phyloP scores from a whole-genome alignment of 2,329 filamentous ascomycete species.

The Huntiella abstrusa region DNA sequence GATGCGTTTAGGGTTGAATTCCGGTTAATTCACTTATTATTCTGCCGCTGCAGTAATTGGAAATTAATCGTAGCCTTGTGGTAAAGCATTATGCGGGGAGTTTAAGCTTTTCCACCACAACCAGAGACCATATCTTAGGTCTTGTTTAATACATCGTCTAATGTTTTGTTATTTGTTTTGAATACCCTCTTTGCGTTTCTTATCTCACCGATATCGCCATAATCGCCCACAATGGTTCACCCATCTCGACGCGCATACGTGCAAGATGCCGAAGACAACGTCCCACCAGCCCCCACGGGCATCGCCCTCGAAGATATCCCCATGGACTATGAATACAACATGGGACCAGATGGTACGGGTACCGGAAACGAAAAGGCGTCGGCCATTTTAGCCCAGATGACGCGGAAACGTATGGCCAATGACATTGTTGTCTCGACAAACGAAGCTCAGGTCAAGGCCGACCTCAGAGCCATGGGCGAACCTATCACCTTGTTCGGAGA shows the following conservation, averaged over 20 bases:
- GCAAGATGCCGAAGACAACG: conserved; percentile 53
- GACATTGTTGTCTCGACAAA: conserved; percentile 87
- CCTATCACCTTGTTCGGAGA: conserved; percentile 92
- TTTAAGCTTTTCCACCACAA: not conserved
- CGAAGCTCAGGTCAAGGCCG: conserved; percentile 65
- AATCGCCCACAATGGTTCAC: conserved; percentile 43
- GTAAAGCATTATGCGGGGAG: too few relatives aligned
- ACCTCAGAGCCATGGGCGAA: conserved; percentile 72
- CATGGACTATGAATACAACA: conserved; percentile 66
- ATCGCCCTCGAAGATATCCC: conserved; percentile 33
- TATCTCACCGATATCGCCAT: not conserved
- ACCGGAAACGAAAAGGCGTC: conserved; percentile 64
- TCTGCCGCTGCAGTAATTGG: too few relatives aligned
- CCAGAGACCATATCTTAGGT: not conserved
- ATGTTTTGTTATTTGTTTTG: too few relatives aligned
- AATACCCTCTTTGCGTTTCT: not conserved
- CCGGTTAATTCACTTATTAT: too few relatives aligned
- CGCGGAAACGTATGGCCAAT: conserved; percentile 74
- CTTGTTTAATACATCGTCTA: not conserved
- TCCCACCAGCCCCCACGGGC: conserved; percentile 15
- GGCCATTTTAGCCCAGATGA: conserved; percentile 71
- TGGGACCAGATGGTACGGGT: conserved; percentile 35
- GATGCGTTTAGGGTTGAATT: too few relatives aligned
- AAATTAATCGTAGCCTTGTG: too few relatives aligned
- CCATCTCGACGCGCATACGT: conserved; percentile 85